phyloP scores from a whole-genome alignment of 768 basidiomycete species.

The Mycena indigotica region DNA sequence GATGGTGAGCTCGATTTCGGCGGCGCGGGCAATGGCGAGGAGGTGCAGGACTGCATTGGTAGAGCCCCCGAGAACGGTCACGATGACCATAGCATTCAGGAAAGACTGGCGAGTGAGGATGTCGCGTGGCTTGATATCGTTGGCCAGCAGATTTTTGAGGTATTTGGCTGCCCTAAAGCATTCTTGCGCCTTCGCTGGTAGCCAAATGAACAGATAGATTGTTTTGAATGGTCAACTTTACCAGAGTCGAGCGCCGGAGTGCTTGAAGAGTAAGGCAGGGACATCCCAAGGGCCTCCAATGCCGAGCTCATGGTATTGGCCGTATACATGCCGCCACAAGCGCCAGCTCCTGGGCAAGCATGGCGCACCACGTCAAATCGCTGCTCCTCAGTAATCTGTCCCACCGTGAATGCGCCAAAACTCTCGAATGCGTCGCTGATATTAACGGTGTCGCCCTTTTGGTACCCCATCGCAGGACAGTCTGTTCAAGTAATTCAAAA shows the following conservation, averaged over 20 bases:
- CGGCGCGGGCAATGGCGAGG: constrained; percentile 82
- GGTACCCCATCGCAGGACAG: constrained; percentile 75
- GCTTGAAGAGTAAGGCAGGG: constrained; percentile 80
- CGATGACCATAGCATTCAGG: constrained; percentile 80
- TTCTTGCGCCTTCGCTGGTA: constrained; percentile 79
- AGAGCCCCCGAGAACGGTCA: constrained; percentile 82
- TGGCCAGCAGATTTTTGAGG: constrained; percentile 70
- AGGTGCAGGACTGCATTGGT: constrained; percentile 88
- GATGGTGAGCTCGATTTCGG: constrained; percentile 68
- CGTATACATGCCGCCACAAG: constrained; percentile 89
- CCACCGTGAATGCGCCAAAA: constrained; percentile 76
- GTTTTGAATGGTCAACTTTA: constrained; percentile 28
- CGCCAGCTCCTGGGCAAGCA: constrained; percentile 83
- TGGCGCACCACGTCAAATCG: constrained; percentile 83
- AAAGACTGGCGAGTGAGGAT: constrained; percentile 73
- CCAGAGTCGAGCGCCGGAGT: constrained; percentile 75
- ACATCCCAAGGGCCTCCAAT: constrained; percentile 83
- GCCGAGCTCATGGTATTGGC: constrained; percentile 90
- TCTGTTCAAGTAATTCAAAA: constrained; percentile 50
- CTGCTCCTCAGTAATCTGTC: constrained; percentile 78
- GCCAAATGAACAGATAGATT: background rate
- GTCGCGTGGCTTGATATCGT: constrained; percentile 82
- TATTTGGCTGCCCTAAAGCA: constrained; percentile 79
- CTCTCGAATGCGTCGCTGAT: constrained; percentile 86
- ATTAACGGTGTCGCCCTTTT: constrained; percentile 79